phyloP scores from a whole-genome alignment of 2,329 filamentous ascomycete genomes.

The Tolypocladium ophioglossoides region DNA sequence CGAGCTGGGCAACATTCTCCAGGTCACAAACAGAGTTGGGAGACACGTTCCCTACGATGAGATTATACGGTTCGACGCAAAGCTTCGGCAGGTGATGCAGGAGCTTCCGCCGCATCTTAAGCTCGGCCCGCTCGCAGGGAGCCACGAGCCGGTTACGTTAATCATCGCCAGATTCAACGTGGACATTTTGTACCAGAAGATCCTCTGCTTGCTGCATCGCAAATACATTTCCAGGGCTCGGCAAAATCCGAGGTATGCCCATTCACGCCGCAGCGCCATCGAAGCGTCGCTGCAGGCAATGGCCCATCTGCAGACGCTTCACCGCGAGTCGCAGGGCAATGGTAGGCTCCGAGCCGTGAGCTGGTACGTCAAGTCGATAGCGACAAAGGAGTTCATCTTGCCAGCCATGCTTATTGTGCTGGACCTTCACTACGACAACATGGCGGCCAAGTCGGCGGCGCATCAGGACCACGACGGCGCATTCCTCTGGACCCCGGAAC shows the following conservation, averaged over 20 bases:
- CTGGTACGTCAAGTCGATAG: constrained; percentile 71
- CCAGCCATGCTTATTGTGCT: constrained; percentile 76
- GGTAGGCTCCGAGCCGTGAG: constrained; percentile 63
- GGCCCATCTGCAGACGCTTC: constrained; percentile 63
- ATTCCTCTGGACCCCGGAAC: constrained; percentile 45
- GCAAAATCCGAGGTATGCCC: constrained; percentile 69
- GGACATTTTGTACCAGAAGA: constrained; percentile 79
- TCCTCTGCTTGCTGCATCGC: constrained; percentile 78
- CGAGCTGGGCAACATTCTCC: constrained; percentile 62
- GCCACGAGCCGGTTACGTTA: constrained; percentile 69
- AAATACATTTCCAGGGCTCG: constrained; percentile 74
- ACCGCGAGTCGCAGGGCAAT: constrained; percentile 61
- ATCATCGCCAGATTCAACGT: constrained; percentile 79
- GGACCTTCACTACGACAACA: constrained; percentile 64
- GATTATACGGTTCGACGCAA: constrained; percentile 50
- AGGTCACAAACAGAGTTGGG: constrained; percentile 47
- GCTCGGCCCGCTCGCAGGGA: constrained; percentile 64
- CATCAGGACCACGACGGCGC: constrained; percentile 29
- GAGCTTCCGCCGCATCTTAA: constrained; percentile 72
- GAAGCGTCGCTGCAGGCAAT: constrained; percentile 79
- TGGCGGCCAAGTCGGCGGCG: constrained; percentile 31
- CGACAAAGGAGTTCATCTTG: constrained; percentile 75
- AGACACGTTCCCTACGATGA: constrained; percentile 52
- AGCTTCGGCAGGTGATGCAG: constrained; percentile 49
- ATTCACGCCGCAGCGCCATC: constrained; percentile 74